These are phyloP conservation scores for Cronartium quercuum DNA, from an alignment of 1,284 basidiomycete genomes.

Conservation along the genomic window DNA sequence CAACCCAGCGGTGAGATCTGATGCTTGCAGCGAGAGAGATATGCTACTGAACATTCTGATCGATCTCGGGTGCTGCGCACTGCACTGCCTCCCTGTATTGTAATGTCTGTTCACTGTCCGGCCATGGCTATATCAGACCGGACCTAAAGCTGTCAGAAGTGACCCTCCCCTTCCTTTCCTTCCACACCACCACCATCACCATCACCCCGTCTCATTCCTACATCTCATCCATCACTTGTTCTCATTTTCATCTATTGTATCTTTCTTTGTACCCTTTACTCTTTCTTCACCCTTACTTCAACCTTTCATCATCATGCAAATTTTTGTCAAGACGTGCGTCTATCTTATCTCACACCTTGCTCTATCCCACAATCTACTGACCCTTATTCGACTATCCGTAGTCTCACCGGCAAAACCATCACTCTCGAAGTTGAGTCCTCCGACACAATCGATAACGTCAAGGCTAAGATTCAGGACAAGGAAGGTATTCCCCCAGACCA, in stretches of 20 bases:
- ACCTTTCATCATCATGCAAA: constrained; percentile 59
- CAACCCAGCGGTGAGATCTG: too few species aligned
- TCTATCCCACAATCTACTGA: not conserved
- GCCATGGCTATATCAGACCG: too few species aligned
- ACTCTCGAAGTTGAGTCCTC: constrained; percentile 58
- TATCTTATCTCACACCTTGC: not conserved
- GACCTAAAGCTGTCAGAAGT: too few species aligned
- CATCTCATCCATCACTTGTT: not conserved
- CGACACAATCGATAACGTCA: constrained; percentile 61
- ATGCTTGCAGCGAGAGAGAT: too few species aligned
- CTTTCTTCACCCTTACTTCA: not conserved
- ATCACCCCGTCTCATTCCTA: not conserved
- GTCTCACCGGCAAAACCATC: constrained; percentile 49
- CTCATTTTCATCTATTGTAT: not conserved
- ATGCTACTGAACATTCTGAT: too few species aligned
- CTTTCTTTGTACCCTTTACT: not conserved
- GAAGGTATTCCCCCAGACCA: constrained; percentile 63
- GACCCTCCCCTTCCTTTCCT: not conserved
- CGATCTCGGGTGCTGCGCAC: too few species aligned
- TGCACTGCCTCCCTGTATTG: too few species aligned
- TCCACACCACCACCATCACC: not conserved
- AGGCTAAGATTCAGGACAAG: constrained; percentile 57
- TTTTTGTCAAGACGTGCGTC: constrained; percentile 85
- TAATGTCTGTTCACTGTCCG: too few species aligned
- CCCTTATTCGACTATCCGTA: not conserved